phyloP scores from a whole-genome alignment of 2,329 filamentous ascomycete species.

The Penicillium psychrosexuale region DNA sequence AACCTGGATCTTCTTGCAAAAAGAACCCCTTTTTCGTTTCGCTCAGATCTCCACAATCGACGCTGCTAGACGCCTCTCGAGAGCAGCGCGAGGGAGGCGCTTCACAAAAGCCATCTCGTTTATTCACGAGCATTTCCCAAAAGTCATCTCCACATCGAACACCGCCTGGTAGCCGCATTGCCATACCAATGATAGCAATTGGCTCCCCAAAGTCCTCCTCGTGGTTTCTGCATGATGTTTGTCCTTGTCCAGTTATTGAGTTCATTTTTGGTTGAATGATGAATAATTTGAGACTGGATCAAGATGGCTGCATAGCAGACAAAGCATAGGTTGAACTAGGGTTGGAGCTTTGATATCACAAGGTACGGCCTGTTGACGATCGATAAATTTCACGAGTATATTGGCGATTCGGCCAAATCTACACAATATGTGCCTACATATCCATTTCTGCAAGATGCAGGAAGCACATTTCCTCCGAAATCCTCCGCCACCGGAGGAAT shows the following conservation, averaged over 20 bases:
- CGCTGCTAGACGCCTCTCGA: slow-evolving; percentile 26
- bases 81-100: slow-evolving; percentile 24
- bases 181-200: slow-evolving; percentile 27
- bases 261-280: slow-evolving; percentile 9
- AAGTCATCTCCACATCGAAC: slow-evolving; percentile 16
- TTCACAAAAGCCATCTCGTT: slow-evolving; percentile 18
- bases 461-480: background rate
- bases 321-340: background rate
- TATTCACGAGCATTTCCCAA: slow-evolving; percentile 23
- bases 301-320: background rate
- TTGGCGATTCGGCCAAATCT: background rate
- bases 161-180: slow-evolving; percentile 22
- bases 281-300: background rate
- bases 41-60: slow-evolving; percentile 11
- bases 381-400: background rate
- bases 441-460: background rate
- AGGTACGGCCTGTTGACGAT: background rate
- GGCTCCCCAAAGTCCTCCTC: background rate
- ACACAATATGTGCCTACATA: slow-evolving; percentile 5
- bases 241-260: slow-evolving; percentile 6
- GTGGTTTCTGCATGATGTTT: slow-evolving; percentile 4
- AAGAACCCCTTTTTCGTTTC: slow-evolving; percentile 27
- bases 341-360: background rate
- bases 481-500: background rate
- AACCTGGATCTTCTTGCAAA: slow-evolving; percentile 28